Conservation (phyloP, 306 rosid genomes). For the Cicer yamashitae region DNA sequence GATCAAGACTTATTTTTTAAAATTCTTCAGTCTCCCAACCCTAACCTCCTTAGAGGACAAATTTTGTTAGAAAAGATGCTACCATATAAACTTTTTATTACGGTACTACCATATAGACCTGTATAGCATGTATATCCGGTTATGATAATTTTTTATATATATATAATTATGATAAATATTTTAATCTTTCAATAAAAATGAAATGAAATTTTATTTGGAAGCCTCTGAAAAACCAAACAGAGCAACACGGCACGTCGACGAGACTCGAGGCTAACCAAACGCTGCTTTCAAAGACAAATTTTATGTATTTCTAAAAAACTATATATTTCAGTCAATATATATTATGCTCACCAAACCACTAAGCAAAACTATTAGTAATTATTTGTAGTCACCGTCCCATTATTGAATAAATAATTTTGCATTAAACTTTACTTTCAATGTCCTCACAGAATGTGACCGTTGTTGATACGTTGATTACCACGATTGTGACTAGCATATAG, state of each 20-base stretch:
- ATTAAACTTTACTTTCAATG: constrained; percentile 12
- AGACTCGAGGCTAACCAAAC: not conserved
- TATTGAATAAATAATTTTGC: constrained; percentile 33
- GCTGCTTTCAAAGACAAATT: constrained; percentile 40
- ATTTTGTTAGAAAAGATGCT: too few relatives aligned
- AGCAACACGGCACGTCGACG: not conserved
- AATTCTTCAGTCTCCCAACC: too few relatives aligned
- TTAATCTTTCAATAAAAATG: not conserved
- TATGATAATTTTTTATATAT: too few relatives aligned
- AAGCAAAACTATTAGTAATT: constrained; percentile 14
- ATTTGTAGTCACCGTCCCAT: constrained; percentile 41
- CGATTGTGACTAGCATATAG: not conserved
- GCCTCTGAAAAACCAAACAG: not conserved
- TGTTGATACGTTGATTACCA: not conserved
- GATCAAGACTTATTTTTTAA: too few relatives aligned
- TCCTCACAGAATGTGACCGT: constrained; percentile 31
- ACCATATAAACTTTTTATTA: too few relatives aligned
- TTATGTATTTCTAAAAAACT: not conserved
- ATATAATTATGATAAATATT: not conserved
- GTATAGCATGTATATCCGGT: too few relatives aligned
- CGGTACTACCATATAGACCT: too few relatives aligned
- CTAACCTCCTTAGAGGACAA: too few relatives aligned
- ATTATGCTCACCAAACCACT: constrained; percentile 43
- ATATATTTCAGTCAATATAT: too few relatives aligned
- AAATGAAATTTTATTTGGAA: too few relatives aligned